Conservation (phyloP, 164 flowering plant species). For the Vitis rupestris region DNA sequence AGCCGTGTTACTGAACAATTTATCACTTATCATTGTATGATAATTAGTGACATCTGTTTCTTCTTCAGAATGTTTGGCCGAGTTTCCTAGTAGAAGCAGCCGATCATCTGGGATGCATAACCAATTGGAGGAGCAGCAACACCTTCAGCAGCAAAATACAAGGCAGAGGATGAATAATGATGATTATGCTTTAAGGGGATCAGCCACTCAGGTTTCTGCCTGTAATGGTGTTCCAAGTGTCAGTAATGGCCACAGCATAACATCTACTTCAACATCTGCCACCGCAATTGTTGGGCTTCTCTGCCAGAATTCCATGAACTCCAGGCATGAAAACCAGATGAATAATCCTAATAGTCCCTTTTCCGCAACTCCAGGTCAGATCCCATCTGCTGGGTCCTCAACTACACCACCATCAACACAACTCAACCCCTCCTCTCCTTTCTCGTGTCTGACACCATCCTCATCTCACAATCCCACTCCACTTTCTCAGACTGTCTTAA, state of each 20-base stretch:
- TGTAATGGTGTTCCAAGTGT: conserved; percentile 51
- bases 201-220: conserved; percentile 38
- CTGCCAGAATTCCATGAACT: conserved; percentile 87
- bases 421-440: conserved; percentile 50
- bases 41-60: conserved; percentile 1
- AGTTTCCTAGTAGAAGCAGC: conserved; percentile 71
- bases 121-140: conserved; percentile 54
- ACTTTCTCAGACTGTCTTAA: conserved; percentile 39
- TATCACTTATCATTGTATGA: no score
- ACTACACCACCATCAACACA: conserved; percentile 53
- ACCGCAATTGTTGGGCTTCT: conserved; percentile 61
- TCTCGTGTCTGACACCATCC: conserved; percentile 73
- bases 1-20: no score
- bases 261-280: conserved; percentile 44
- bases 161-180: conserved; percentile 45
- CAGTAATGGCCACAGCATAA: conserved; percentile 39
- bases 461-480: conserved; percentile 67
- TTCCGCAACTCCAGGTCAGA: conserved; percentile 56
- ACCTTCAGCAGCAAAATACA: conserved; percentile 35
- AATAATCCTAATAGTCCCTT: conserved; percentile 63
- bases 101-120: conserved; percentile 47
- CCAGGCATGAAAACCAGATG: conserved; percentile 58
- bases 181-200: conserved; percentile 38
- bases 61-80: conserved; percentile 79
- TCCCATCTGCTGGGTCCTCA: conserved; percentile 72